Percentiles rank a stretch among this genome's conserved stretches.
phyloP scores from a whole-genome alignment of 768 basidiomycete species.

The Steccherinum ochraceum region DNA sequence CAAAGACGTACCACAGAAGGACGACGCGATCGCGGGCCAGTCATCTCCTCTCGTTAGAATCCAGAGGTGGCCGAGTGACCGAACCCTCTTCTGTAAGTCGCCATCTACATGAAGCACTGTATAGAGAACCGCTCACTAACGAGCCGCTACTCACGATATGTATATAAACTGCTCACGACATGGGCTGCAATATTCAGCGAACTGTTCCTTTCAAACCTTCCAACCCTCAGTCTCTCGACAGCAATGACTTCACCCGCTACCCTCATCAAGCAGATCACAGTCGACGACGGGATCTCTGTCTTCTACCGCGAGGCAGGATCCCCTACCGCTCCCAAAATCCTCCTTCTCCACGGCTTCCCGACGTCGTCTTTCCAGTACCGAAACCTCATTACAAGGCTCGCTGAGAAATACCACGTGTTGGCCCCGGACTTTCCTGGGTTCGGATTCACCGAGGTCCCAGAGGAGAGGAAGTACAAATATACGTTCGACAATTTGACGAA shows the following conservation, averaged over 20 bases:
- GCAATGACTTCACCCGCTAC: constrained; percentile 5
- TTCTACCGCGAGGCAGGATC: constrained; percentile 40
- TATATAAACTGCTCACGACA: too few relatives aligned
- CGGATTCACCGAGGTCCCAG: constrained; percentile 40
- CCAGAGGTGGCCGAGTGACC: too few relatives aligned
- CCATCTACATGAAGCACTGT: too few relatives aligned
- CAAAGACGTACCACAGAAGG: too few relatives aligned
- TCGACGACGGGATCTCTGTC: constrained; percentile 28
- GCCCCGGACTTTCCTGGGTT: constrained; percentile 50
- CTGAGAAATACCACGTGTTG: constrained; percentile 34
- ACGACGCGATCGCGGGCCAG: too few relatives aligned
- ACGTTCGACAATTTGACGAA: constrained; percentile 34
- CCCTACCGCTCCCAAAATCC: constrained; percentile 24
- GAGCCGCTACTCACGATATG: too few relatives aligned
- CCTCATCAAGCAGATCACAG: constrained; percentile 21
- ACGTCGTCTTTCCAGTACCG: constrained; percentile 43
- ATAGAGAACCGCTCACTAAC: too few relatives aligned
- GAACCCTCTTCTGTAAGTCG: too few relatives aligned
- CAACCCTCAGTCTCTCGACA: too few relatives aligned
- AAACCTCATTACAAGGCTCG: constrained; percentile 37
- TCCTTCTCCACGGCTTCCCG: constrained; percentile 47
- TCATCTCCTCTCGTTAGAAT: too few relatives aligned
- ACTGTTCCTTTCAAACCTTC: too few relatives aligned
- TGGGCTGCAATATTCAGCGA: too few relatives aligned
- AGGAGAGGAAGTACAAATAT: constrained; percentile 29